Percentiles rank a stretch among this genome's conserved stretches.
Conservation (phyloP, 805 yeast species). For the Jamesozyma hellenica region DNA sequence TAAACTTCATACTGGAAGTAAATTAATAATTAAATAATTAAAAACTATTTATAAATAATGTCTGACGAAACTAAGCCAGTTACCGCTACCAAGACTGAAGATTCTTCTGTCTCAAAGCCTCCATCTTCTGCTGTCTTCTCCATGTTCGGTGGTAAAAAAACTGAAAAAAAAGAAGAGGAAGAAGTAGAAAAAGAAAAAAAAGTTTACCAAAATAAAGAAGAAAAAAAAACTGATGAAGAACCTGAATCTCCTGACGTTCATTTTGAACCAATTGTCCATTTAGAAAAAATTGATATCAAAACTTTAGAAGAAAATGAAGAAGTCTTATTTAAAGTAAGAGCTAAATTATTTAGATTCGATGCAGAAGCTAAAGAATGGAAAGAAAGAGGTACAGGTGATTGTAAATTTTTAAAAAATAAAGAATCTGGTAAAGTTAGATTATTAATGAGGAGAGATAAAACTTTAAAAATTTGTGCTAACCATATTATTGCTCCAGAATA, state of each 20-base stretch:
- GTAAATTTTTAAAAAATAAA: constrained; percentile 87
- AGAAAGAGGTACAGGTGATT: constrained; percentile 99
- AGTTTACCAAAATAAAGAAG: constrained; percentile 21
- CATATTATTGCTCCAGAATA: constrained; percentile 80
- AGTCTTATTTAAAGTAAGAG: constrained; percentile 74
- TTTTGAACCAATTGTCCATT: constrained; percentile 90
- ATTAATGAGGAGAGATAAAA: constrained; percentile 98
- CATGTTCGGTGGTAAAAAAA: constrained; percentile 89
- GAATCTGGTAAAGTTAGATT: constrained; percentile 72
- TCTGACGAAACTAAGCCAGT: constrained; percentile 14
- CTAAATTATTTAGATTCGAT: constrained; percentile 86
- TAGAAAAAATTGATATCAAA: constrained; percentile 92
- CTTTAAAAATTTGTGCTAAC: constrained; percentile 95
- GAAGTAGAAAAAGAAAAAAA: constrained; percentile 25
- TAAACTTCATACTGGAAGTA: too few relatives aligned
- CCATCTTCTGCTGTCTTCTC: constrained; percentile 81
- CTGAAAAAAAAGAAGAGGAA: constrained; percentile 43
- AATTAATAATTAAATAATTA: too few relatives aligned
- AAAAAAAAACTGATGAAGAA: constrained; percentile 32
- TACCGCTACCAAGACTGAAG: constrained; percentile 12
- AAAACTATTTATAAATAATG: constrained; percentile 8
- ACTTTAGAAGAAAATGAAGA: constrained; percentile 91
- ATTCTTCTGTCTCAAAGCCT: constrained; percentile 31
- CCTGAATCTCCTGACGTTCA: constrained; percentile 51
- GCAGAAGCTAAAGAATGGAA: constrained; percentile 90